A percentile compares a stretch with the other conserved stretches of the same genome.
Conservation (phyloP, 768 basidiomycete species). For the Thelephora aurantiotincta region DNA sequence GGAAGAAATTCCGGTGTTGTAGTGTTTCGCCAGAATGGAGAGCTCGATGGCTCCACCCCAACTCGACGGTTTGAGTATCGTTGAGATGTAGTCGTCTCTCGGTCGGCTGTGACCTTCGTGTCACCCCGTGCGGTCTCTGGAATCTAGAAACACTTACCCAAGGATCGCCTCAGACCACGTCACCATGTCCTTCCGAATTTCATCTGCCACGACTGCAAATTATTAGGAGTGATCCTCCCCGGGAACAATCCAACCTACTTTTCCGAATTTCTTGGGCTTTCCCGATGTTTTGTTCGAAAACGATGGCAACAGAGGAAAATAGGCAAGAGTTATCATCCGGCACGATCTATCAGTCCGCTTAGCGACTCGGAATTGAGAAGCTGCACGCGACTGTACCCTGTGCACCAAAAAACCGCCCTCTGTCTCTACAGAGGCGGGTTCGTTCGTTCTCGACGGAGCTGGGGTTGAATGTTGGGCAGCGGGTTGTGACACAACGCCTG, state of each 20-base stretch:
- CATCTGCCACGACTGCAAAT: constrained; percentile 63
- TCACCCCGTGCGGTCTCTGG: background rate
- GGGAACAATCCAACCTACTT: constrained; percentile 29
- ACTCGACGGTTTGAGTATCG: constrained; percentile 63
- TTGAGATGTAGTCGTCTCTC: constrained; percentile 60
- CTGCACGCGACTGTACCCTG: constrained; percentile 30
- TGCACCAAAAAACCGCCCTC: constrained; percentile 62
- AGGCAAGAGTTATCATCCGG: constrained; percentile 98
- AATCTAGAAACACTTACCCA: constrained; percentile 35
- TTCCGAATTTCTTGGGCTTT: constrained; percentile 59
- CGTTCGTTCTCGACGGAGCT: constrained; percentile 13
- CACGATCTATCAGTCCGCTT: constrained; percentile 37
- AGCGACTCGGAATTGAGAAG: background rate
- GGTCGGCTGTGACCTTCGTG: constrained; percentile 26
- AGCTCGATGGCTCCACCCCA: constrained; percentile 99
- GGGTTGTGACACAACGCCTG: constrained; percentile 12
- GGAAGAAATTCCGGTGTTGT: constrained; percentile 73
- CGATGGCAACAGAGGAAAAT: constrained; percentile 73
- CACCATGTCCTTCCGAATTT: constrained; percentile 54
- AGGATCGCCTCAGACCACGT: constrained; percentile 79
- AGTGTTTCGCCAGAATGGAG: constrained; percentile 70
- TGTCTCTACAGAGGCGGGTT: constrained; percentile 44
- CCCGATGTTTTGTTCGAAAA: constrained; percentile 74
- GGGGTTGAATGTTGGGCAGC: constrained; percentile 11
- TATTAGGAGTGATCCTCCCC: background rate